These are phyloP conservation scores for Ustilago shanxiensis DNA, from an alignment of 1,284 basidiomycete genomes.

Conservation along the genomic window DNA sequence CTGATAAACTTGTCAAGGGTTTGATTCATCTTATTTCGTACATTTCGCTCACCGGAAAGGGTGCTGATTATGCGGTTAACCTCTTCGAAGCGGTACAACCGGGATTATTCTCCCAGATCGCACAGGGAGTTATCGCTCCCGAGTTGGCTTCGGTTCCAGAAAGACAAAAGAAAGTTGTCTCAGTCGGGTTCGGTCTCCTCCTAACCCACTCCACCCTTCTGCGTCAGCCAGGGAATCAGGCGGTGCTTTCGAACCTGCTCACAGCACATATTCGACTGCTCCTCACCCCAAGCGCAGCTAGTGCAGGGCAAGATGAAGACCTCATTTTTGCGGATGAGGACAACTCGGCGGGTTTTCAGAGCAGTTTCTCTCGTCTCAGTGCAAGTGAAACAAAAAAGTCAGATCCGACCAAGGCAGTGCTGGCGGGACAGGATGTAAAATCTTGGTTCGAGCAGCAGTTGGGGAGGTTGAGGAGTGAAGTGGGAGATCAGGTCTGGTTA, in stretches of 20 bases:
- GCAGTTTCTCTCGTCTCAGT: slow-evolving; percentile 88
- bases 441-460: slow-evolving; percentile 20
- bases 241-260: slow-evolving; percentile 17
- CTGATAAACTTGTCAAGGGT: slow-evolving; percentile 86
- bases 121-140: slow-evolving; percentile 83
- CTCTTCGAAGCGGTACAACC: slow-evolving; percentile 87
- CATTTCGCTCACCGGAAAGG: slow-evolving; percentile 17
- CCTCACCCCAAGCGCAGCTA: slow-evolving; percentile 80
- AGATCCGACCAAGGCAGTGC: slow-evolving; percentile 6
- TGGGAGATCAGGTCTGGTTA: slow-evolving; percentile 15
- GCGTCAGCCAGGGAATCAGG: slow-evolving; percentile 76
- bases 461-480: background rate
- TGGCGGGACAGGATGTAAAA: slow-evolving; percentile 8
- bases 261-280: slow-evolving; percentile 77
- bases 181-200: slow-evolving; percentile 84
- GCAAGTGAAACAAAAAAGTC: slow-evolving; percentile 74
- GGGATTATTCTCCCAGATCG: slow-evolving; percentile 83
- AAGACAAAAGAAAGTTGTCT: slow-evolving; percentile 85
- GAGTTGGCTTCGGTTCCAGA: slow-evolving; percentile 83
- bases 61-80: slow-evolving; percentile 81
- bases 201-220: slow-evolving; percentile 75
- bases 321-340: slow-evolving; percentile 88
- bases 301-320: slow-evolving; percentile 73
- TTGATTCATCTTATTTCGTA: slow-evolving; percentile 83
- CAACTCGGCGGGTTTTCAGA: slow-evolving; percentile 81